Conservation (phyloP, 2,329 filamentous ascomycete genomes). For the Sporothrix sp. region DNA sequence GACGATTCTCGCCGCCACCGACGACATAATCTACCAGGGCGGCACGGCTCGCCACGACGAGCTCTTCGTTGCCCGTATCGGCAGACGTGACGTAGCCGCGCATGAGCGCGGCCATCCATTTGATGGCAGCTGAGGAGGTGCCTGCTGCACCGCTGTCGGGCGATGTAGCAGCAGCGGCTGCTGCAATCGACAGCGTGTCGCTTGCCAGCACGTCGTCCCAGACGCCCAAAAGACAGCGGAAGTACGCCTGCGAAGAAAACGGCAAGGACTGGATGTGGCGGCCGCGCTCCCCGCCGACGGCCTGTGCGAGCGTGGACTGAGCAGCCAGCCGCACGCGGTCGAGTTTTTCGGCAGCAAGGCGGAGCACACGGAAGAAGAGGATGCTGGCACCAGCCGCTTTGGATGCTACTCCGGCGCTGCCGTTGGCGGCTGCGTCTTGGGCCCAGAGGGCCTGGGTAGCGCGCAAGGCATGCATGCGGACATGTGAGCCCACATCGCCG, state of each 20-base stretch:
- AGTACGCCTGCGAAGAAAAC: slow-evolving; percentile 53
- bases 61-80: slow-evolving; percentile 66
- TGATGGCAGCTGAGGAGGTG: background rate
- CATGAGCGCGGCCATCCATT: slow-evolving; percentile 46
- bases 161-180: slow-evolving; percentile 22
- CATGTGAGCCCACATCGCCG: slow-evolving; percentile 82
- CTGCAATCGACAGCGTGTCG: slow-evolving; percentile 26
- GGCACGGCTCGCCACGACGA: slow-evolving; percentile 58
- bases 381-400: slow-evolving; percentile 19
- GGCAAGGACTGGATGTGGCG: slow-evolving; percentile 29
- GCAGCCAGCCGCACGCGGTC: slow-evolving; percentile 71
- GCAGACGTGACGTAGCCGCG: slow-evolving; percentile 63
- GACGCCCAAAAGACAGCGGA: slow-evolving; percentile 42
- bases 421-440: background rate
- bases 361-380: slow-evolving; percentile 44
- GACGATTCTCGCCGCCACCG: slow-evolving; percentile 20
- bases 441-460: slow-evolving; percentile 58
- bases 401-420: slow-evolving; percentile 17
- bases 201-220: slow-evolving; percentile 20
- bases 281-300: slow-evolving; percentile 18
- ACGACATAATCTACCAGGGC: slow-evolving; percentile 50
- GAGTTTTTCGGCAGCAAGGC: slow-evolving; percentile 78
- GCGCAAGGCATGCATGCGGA: slow-evolving; percentile 69
- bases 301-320: slow-evolving; percentile 41
- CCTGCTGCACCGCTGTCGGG: slow-evolving; percentile 17